Percentiles rank a stretch among this genome's conserved stretches.
Conservation (phyloP, 768 basidiomycete genomes). For the Mycena filopes region DNA sequence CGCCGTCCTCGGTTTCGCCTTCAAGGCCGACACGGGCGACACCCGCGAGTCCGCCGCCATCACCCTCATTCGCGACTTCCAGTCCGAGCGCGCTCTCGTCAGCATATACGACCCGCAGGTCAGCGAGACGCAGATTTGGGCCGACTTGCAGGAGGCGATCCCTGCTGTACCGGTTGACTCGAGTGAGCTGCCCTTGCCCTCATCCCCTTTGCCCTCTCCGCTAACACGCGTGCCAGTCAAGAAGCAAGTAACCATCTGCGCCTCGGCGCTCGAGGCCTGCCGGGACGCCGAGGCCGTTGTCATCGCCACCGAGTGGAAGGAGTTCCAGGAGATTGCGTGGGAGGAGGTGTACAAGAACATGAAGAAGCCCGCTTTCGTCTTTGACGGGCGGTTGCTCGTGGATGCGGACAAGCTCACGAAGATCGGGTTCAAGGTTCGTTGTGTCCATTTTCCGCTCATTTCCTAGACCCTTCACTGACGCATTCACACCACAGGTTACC, state of each 20-base stretch:
- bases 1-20: slow-evolving; percentile 97
- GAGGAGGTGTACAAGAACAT: slow-evolving; percentile 82
- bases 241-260: slow-evolving; percentile 84
- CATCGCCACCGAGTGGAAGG: slow-evolving; percentile 97
- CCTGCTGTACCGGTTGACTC: slow-evolving; percentile 70
- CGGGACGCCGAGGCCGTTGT: slow-evolving; percentile 91
- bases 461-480: not conserved
- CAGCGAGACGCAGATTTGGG: slow-evolving; percentile 86
- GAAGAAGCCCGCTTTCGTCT: slow-evolving; percentile 99
- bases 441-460: slow-evolving; percentile 11
- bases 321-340: slow-evolving; percentile 96
- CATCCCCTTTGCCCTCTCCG: no score
- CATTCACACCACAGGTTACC: slow-evolving; percentile 53
- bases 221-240: no score
- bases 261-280: slow-evolving; percentile 88
- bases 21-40: slow-evolving; percentile 99
- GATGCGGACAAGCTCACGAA: slow-evolving; percentile 80
- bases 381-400: slow-evolving; percentile 91
- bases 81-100: slow-evolving; percentile 86
- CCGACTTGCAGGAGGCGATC: slow-evolving; percentile 75
- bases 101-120: slow-evolving; percentile 96
- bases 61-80: slow-evolving; percentile 94
- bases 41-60: slow-evolving; percentile 98
- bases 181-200: slow-evolving; percentile 60
- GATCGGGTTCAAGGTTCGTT: slow-evolving; percentile 89